These are phyloP conservation scores for Xylaria grammica DNA, from an alignment of 495 filamentous ascomycete genomes.

Conservation along the genomic window DNA sequence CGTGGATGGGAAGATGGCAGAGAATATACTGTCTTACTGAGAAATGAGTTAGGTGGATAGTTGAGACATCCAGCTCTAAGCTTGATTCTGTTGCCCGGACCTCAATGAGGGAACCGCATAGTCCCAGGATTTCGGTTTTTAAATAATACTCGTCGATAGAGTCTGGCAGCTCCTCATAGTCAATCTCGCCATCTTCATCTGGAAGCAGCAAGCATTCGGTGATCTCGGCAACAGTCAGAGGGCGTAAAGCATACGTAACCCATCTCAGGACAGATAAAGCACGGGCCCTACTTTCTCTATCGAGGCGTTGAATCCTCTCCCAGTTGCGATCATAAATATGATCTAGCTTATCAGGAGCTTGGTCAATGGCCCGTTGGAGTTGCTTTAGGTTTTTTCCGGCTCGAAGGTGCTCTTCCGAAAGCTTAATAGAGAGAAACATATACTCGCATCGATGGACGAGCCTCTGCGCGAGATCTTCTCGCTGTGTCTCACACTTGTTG, in stretches of 20 bases:
- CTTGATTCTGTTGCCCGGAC: conserved; percentile 10
- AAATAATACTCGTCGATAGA: conserved; percentile 32
- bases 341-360: conserved; percentile 31
- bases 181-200: conserved; percentile 6
- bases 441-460: conserved; percentile 34
- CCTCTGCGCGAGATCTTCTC: conserved; percentile 24
- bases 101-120: conserved; percentile 38
- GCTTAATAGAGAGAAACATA: conserved; percentile 37
- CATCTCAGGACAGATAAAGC: conserved; percentile 37
- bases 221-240: conserved; percentile 34
- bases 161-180: conserved; percentile 33
- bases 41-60: conserved; percentile 35
- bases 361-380: conserved; percentile 30
- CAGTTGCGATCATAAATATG: conserved; percentile 35
- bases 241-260: conserved; percentile 31
- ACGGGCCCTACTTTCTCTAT: conserved; percentile 25
- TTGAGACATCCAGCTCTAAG: conserved; percentile 17
- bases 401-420: conserved; percentile 30
- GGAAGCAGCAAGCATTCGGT: conserved; percentile 33
- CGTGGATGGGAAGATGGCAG: conserved; percentile 9
- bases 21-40: conserved; percentile 37
- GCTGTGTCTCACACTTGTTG: conserved; percentile 25
- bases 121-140: conserved; percentile 29
- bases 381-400: conserved; percentile 29
- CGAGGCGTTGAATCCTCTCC: conserved; percentile 30